phyloP scores from a whole-genome alignment of 1,139 yeast species.

The Groenewaldozyma auringiensis region DNA sequence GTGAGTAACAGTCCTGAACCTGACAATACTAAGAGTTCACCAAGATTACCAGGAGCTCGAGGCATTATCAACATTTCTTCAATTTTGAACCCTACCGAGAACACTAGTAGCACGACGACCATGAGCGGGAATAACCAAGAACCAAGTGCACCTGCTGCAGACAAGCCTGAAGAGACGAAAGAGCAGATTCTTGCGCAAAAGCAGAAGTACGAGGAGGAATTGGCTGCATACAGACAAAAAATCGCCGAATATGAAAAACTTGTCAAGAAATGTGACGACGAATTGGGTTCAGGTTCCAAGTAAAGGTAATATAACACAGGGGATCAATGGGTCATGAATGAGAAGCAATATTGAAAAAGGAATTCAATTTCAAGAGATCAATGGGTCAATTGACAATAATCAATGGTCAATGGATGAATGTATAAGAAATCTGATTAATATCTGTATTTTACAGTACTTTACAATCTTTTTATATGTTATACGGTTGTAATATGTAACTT shows the following conservation, averaged over 20 bases:
- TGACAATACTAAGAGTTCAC: no score
- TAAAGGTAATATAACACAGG: no score
- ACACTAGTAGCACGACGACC: constrained; percentile 11
- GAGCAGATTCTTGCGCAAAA: neutral
- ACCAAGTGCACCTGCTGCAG: neutral
- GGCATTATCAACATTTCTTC: constrained; percentile 17
- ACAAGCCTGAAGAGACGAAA: neutral
- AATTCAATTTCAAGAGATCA: no score
- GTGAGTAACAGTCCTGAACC: no score
- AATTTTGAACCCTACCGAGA: constrained; percentile 24
- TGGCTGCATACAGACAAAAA: neutral
- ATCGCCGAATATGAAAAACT: neutral
- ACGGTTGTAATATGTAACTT: neutral
- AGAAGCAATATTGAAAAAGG: neutral
- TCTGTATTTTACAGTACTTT: no score
- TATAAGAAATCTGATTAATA: no score
- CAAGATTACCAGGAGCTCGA: no score
- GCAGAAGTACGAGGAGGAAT: neutral
- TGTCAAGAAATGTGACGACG: neutral
- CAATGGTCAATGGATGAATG: no score
- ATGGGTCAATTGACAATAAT: no score
- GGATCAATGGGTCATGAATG: no score
- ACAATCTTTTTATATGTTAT: neutral
- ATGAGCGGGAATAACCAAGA: constrained; percentile 3
- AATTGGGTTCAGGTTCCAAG: no score